A percentile compares a stretch with the other conserved stretches of the same genome.
Conservation (phyloP, 768 basidiomycete species). For the Lactifluus subvellereus region DNA sequence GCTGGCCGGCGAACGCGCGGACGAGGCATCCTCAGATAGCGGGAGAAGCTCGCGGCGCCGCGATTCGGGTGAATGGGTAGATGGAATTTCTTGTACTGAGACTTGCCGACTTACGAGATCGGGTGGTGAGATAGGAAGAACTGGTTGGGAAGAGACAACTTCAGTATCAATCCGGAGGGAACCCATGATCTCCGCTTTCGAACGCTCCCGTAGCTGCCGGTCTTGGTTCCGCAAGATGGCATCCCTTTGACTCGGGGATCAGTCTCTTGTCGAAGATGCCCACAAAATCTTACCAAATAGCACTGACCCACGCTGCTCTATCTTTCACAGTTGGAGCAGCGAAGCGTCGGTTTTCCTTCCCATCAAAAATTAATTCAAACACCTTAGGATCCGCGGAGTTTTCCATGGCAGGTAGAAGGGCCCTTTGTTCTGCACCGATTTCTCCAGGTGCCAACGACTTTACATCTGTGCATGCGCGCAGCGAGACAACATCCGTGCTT, state of each 20-base stretch:
- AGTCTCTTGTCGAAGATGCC: not conserved
- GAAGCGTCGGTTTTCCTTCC: constrained; percentile 49
- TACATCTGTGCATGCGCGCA: constrained; percentile 55
- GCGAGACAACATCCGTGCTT: constrained; percentile 41
- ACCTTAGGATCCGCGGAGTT: constrained; percentile 43
- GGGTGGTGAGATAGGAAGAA: not conserved
- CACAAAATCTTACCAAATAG: constrained; percentile 51
- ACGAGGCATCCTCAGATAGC: not conserved
- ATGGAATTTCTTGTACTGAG: not conserved
- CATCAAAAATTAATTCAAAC: constrained; percentile 62
- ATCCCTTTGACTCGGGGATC: constrained; percentile 42
- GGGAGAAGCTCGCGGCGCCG: not conserved
- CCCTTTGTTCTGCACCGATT: constrained; percentile 40
- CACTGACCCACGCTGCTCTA: constrained; percentile 67
- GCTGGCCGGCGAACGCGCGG: not conserved
- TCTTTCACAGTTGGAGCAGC: constrained; percentile 56
- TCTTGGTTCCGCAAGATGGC: constrained; percentile 42
- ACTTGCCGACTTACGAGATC: not conserved
- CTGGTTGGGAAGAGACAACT: not conserved
- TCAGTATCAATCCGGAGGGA: constrained; percentile 26
- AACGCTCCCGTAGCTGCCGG: constrained; percentile 23
- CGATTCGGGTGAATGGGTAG: not conserved
- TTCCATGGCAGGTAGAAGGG: constrained; percentile 35
- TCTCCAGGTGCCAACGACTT: constrained; percentile 47
- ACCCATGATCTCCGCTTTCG: constrained; percentile 11